A percentile compares a stretch with the other conserved stretches of the same genome.
phyloP scores from a whole-genome alignment of 306 rosid species.

The Canavalia gladiata region DNA sequence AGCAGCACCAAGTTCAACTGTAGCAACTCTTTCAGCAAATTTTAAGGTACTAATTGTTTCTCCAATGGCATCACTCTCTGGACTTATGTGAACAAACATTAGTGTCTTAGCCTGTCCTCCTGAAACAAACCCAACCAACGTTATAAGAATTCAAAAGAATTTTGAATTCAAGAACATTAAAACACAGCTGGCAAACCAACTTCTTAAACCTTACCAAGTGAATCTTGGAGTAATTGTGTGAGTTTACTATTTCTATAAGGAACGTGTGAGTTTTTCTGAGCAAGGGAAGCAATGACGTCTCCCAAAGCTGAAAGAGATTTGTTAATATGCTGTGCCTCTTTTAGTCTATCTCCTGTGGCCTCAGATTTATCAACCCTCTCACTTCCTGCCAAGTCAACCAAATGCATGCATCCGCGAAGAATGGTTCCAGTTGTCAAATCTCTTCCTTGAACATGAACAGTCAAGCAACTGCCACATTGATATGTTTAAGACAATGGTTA shows the following conservation, averaged over 20 bases:
- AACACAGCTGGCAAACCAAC: conserved; percentile 25
- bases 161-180: neutral
- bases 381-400: conserved; percentile 98
- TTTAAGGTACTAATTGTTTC: conserved; percentile 94
- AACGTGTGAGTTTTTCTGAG: conserved; percentile 91
- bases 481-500: conserved; percentile 23
- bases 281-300: conserved; percentile 96
- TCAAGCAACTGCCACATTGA: conserved; percentile 87
- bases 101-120: conserved; percentile 98
- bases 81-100: conserved; percentile 98
- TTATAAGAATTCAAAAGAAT: conserved; percentile 27
- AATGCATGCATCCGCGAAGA: conserved; percentile 98
- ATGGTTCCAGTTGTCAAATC: conserved; percentile 82
- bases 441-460: conserved; percentile 98
- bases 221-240: conserved; percentile 96
- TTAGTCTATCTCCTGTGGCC: conserved; percentile 95
- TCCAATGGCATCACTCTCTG: conserved; percentile 85
- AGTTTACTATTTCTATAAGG: conserved; percentile 99
- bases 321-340: conserved; percentile 98
- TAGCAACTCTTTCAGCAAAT: conserved; percentile 98
- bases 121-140: conserved; percentile 51
- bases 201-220: conserved; percentile 79
- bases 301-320: conserved; percentile 97
- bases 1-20: conserved; percentile 97
- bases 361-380: conserved; percentile 98